Evolutionary conservation across 352 stramenopile species (phyloP).

Genomic region (Peronosclerospora sorghi): DNA sequence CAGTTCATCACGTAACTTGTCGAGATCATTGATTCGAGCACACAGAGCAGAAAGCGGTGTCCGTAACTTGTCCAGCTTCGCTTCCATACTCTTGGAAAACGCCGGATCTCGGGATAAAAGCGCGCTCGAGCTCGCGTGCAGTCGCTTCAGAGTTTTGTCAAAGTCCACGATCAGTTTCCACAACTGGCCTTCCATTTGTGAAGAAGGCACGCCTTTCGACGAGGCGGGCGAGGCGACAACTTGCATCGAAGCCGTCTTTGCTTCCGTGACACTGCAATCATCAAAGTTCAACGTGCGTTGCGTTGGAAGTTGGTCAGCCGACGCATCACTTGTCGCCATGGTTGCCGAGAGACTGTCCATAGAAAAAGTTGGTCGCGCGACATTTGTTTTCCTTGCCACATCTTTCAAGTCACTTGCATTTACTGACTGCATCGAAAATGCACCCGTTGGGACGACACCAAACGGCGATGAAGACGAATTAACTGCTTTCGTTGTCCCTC

Average conservation of each 20-base stretch:
- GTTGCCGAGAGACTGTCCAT: conserved; percentile 15
- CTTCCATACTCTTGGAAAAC: conserved; percentile 17
- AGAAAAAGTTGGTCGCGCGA: conserved; percentile 18
- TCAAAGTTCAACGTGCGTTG: conserved; percentile 27
- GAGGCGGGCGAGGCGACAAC: neutral
- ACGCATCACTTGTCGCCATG: conserved; percentile 2
- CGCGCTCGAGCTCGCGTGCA: conserved; percentile 28
- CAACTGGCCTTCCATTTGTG: conserved; percentile 43
- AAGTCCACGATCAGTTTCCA: conserved; percentile 70
- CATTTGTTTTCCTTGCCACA: conserved; percentile 2
- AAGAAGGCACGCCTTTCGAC: conserved; percentile 20
- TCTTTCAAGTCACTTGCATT: conserved; percentile 6
- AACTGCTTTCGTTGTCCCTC: conserved; percentile 1
- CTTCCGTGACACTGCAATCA: conserved; percentile 9
- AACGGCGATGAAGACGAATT: conserved; percentile 21
- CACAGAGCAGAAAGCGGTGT: conserved; percentile 27
- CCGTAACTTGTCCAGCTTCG: conserved; percentile 26
- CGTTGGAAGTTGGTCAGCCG: conserved; percentile 7
- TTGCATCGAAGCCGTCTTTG: conserved; percentile 3
- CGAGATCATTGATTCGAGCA: conserved; percentile 40
- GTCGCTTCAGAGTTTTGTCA: conserved; percentile 41
- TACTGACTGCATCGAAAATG: conserved; percentile 15
- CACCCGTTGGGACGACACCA: conserved; percentile 14
- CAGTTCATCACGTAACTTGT: conserved; percentile 45
- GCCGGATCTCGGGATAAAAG: conserved; percentile 30